Conservation (phyloP, 192 early-diverging fungal species). For the Backusella luteola region DNA sequence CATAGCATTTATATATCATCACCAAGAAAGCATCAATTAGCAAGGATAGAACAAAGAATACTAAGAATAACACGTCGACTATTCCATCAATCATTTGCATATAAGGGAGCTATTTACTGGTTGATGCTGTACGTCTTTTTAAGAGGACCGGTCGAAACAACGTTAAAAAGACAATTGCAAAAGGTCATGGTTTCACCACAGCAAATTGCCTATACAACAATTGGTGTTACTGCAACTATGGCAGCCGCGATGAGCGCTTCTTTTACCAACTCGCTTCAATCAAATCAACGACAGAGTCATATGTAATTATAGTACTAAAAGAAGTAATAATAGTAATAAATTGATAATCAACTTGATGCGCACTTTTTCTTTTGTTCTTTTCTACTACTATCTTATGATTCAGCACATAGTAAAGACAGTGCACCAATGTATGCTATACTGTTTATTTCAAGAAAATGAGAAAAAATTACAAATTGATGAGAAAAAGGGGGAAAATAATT, state of each 20-base stretch:
- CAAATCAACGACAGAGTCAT: neutral
- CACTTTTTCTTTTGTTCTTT: no score
- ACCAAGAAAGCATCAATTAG: constrained; percentile 19
- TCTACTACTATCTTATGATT: no score
- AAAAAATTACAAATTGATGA: no score
- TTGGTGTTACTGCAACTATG: constrained; percentile 24
- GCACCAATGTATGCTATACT: no score
- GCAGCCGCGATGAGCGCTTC: constrained; percentile 16
- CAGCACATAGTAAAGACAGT: no score
- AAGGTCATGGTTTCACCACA: constrained; percentile 3
- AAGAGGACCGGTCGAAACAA: constrained; percentile 30
- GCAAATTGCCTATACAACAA: constrained; percentile 25
- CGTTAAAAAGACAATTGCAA: constrained; percentile 10
- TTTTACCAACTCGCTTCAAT: neutral
- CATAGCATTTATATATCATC: constrained; percentile 24
- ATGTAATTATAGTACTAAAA: neutral
- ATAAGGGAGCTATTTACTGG: constrained; percentile 36
- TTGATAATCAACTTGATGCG: no score
- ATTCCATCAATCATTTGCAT: constrained; percentile 26
- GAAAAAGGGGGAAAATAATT: no score
- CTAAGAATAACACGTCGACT: constrained; percentile 14
- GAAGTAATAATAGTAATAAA: no score
- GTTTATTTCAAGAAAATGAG: no score
- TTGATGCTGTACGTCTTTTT: constrained; percentile 27
- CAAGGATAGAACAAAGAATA: constrained; percentile 20